Percentiles rank a stretch among this genome's conserved stretches.
Evolutionary conservation across 345 rosid species (phyloP).

Genomic region (Eucalyptus caleyi): DNA sequence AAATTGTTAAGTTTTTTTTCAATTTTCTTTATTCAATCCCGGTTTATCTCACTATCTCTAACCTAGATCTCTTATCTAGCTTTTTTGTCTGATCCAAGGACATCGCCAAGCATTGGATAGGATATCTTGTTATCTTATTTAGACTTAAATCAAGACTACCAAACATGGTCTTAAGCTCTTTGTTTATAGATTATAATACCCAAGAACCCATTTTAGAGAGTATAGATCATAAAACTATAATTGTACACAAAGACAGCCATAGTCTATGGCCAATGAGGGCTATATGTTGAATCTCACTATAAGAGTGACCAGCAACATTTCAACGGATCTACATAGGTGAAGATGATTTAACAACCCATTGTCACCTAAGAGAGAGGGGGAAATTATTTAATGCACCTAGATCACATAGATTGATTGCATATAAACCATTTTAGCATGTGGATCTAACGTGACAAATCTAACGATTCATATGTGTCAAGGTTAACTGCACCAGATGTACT

Average conservation of each 20-base stretch:
- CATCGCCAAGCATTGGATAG: background rate
- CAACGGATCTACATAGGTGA: background rate
- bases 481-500: background rate
- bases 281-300: background rate
- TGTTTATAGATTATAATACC: background rate
- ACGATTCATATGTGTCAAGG: accelerated
- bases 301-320: background rate
- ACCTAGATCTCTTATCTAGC: background rate
- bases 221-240: background rate
- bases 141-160: background rate
- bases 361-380: background rate
- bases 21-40: too few relatives aligned
- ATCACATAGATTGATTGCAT: background rate
- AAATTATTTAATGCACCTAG: background rate
- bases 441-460: background rate
- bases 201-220: background rate
- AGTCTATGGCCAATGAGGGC: background rate
- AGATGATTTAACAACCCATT: background rate
- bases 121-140: background rate
- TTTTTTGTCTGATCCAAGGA: background rate
- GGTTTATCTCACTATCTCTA: background rate
- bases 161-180: background rate
- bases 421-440: background rate
- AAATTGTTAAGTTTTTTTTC: background rate
- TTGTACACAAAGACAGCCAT: background rate